phyloP scores from a whole-genome alignment of 495 filamentous ascomycete genomes.

The Platismatia glauca region DNA sequence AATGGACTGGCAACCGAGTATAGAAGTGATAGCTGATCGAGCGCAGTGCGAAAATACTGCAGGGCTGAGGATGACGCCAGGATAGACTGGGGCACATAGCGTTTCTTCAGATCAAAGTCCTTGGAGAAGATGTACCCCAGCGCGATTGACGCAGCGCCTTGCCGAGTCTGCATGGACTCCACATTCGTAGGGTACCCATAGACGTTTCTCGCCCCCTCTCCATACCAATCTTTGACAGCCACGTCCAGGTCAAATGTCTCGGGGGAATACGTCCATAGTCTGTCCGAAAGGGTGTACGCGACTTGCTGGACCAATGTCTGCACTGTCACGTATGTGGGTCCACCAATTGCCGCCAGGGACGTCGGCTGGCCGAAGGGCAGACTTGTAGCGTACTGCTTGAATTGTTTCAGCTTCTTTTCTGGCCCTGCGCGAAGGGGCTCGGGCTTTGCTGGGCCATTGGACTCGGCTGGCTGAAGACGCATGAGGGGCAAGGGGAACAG shows the following conservation, averaged over 20 bases:
- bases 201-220: conserved; percentile 57
- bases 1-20: conserved; percentile 87
- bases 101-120: conserved; percentile 86
- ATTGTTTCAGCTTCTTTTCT: conserved; percentile 21
- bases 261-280: conserved; percentile 93
- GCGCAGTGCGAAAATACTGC: conserved; percentile 65
- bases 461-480: conserved; percentile 23
- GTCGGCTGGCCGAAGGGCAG: conserved; percentile 55
- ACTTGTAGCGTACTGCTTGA: conserved; percentile 38
- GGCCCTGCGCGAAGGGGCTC: conserved; percentile 18
- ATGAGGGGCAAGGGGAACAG: conserved; percentile 4
- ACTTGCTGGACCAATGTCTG: conserved; percentile 93
- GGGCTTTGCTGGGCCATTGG: conserved; percentile 23
- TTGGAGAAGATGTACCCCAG: conserved; percentile 95
- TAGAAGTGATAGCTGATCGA: conserved; percentile 83
- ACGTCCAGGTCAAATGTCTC: conserved; percentile 83
- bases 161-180: conserved; percentile 71
- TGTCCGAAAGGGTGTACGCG: conserved; percentile 85
- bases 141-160: conserved; percentile 84
- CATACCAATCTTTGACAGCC: conserved; percentile 68
- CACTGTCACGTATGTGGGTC: conserved; percentile 83
- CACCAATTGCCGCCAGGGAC: conserved; percentile 57
- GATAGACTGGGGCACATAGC: conserved; percentile 81
- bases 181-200: conserved; percentile 73
- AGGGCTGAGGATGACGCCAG: conserved; percentile 77